Evolutionary conservation across 805 yeast species (phyloP), one percentile per base, ranked within the genome.

Genomic region (Kazachstania taianensis): DNA sequence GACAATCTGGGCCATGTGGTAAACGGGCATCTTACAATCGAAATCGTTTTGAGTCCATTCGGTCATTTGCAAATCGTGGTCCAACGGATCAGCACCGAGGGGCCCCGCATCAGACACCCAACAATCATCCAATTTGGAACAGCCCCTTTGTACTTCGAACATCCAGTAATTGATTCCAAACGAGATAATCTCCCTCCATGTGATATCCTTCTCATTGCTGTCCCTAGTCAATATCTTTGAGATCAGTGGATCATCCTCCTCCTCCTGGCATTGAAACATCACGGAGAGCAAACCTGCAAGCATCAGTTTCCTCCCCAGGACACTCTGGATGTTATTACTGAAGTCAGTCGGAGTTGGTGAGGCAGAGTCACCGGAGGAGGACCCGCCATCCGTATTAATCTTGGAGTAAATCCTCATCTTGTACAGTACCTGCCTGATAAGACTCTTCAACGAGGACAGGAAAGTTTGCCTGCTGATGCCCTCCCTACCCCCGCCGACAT

Each of bases 91-190:
- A 15, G 17, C 13, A n/a, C 20, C 19, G 10, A 29, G 7, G 9
- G 12, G 15, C 12, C 3, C 12, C 12, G 8, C 25, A 15, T 8
- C 26, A 2, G 28, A 5, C 5, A 37, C 23, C 3, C 33, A 17
- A 26, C 41, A 41, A 8, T 35, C 28, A n/a, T 33, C 29, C 17
- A 39, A 20, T 7, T 41, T 35, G 15, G 38, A 38, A 28, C 48
- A 45, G 18, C 40, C 42, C 5, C 40, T 33, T 34, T 49, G 52
- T 12, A 49, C 30, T 37, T 45, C 42, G 15, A 33, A 65, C 31
- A 72, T 67, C 82, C 85, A 81, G 40, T 71, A 72, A 45, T 84
- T 82, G 46, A 81, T 67, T 2, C 89, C 83, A 27, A 73, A 73
- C 2, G 80, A 70, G 13, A 85, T 56, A 9, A 76, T 60, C 40